Conservation (phyloP, 768 basidiomycete species). For the Tulasnella sp. region DNA sequence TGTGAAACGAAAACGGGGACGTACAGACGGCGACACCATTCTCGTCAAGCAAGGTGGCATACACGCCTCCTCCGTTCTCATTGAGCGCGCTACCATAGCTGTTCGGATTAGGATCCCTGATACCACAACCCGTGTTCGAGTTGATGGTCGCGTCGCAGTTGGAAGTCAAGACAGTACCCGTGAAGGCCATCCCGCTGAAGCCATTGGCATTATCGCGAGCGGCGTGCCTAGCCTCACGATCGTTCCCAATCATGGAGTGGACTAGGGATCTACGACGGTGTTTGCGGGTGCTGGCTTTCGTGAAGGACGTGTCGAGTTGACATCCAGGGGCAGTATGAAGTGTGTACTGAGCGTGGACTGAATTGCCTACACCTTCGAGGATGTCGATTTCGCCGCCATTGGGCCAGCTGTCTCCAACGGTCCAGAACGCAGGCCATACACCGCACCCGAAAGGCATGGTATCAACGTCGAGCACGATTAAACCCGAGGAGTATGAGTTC, state of each 20-base stretch:
- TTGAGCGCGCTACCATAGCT: conserved; percentile 48
- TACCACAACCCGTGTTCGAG: conserved; percentile 46
- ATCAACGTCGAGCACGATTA: conserved; percentile 70
- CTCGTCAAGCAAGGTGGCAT: conserved; percentile 42
- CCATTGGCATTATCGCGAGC: background rate
- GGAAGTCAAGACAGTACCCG: conserved; percentile 37
- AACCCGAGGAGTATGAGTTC: conserved; percentile 59
- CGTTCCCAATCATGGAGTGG: background rate
- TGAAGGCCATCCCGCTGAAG: conserved; percentile 31
- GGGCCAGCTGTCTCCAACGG: conserved; percentile 52
- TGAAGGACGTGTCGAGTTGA: conserved; percentile 37
- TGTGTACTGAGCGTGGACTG: conserved; percentile 45
- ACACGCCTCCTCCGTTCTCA: conserved; percentile 47
- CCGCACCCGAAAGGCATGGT: conserved; percentile 70
- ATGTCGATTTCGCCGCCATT: conserved; percentile 40
- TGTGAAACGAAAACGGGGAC: conserved; percentile 22
- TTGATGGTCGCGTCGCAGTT: conserved; percentile 39
- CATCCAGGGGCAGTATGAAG: conserved; percentile 45
- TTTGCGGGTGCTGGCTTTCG: background rate
- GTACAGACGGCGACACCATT: conserved; percentile 48
- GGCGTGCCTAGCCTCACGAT: conserved; percentile 8
- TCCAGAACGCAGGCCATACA: conserved; percentile 38
- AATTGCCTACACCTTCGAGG: conserved; percentile 32
- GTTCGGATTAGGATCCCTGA: conserved; percentile 38
- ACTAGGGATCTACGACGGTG: conserved; percentile 9